Percentiles rank a stretch among this genome's conserved stretches.
Evolutionary conservation across 305 asterid species (phyloP).

Genomic region (Fraxinus xanthoxyloides): DNA sequence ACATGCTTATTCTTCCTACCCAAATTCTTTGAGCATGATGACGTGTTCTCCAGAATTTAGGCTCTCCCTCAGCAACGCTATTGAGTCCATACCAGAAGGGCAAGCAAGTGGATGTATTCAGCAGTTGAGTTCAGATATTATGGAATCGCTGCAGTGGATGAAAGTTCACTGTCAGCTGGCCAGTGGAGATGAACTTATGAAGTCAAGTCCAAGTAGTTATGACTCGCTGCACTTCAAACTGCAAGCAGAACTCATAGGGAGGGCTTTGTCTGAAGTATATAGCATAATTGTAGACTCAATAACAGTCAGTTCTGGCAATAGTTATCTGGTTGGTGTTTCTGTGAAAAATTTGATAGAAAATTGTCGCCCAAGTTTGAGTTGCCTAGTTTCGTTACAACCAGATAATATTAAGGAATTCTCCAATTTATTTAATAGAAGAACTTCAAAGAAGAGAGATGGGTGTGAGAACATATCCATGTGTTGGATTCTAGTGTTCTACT

Average conservation of each 20-base stretch:
- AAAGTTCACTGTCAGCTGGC: slow-evolving; percentile 44
- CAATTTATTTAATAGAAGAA: slow-evolving; percentile 43
- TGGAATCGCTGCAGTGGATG: slow-evolving; percentile 72
- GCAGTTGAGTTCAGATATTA: slow-evolving; percentile 55
- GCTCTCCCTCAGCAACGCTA: slow-evolving; percentile 66
- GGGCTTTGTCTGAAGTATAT: slow-evolving; percentile 68
- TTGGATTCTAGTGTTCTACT: slow-evolving; percentile 62
- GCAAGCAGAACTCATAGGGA: slow-evolving; percentile 69
- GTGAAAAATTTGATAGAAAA: slow-evolving; percentile 56
- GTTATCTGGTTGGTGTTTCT: slow-evolving; percentile 60
- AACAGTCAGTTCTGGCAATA: slow-evolving; percentile 73
- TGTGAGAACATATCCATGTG: slow-evolving; percentile 39
- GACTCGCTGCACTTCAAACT: slow-evolving; percentile 33
- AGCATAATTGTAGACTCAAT: slow-evolving; percentile 66
- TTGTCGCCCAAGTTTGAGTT: slow-evolving; percentile 48
- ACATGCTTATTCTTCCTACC: slow-evolving; percentile 31
- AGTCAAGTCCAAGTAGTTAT: slow-evolving; percentile 27
- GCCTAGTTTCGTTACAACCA: slow-evolving; percentile 41
- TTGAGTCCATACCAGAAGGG: slow-evolving; percentile 87
- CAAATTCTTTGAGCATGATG: slow-evolving; percentile 56
- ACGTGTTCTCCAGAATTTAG: slow-evolving; percentile 65
- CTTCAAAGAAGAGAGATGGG: slow-evolving; percentile 30
- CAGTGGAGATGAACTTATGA: slow-evolving; percentile 27
- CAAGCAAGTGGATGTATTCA: slow-evolving; percentile 78
- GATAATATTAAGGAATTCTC: slow-evolving; percentile 40